Evolutionary conservation across 2,329 filamentous ascomycete genomes (phyloP), one percentile per base, ranked within the genome.

Genomic region (Fusarium armeniacum): DNA sequence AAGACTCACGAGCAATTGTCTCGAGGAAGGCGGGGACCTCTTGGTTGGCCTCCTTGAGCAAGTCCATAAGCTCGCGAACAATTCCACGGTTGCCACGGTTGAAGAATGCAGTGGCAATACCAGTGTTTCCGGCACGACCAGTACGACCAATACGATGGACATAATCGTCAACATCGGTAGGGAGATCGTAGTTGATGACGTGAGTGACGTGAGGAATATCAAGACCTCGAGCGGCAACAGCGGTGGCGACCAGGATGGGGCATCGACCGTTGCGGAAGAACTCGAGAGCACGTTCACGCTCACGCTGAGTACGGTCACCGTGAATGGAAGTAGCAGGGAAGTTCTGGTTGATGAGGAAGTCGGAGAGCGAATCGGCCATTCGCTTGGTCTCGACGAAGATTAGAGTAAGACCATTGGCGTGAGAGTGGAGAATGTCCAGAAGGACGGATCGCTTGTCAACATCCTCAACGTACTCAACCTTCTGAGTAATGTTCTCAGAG

Each of bases 341-440:
- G 81, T 90, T 94, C 83, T 98, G 95, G 86, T 98, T 98, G 86
- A 98, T 97, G 65, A 99, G 85, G 87, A 98, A 99, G 80, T 99
- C 96, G 67, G 94, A 98, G 57, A 99, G 87, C 18, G 94, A 95
- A 82, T 99, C 96, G 65, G 96, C 96, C 94, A 98, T 98, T 76
- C 96, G 95, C 91, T 99, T 99, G 67, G 96, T 98, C 87, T 98
- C 96, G 69, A 99, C 96, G 83, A 99, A 99, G 79, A 99, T 98
- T 68, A 99, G 86, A 18, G 95, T 98, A 66, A 98, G 87, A 77
- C 94, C 94, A 66, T 85, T 92, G 63, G 91, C 93, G 76, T 98
- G 93, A 43, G 93, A 97, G 87, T 98, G 95, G 58, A 99, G 90
- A 72, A 99, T 98, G 77, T 99, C 96, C 65, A 99, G 89, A 50